These are phyloP conservation scores for Dispira parvispora DNA, from an alignment of 192 early-diverging fungal species.

Conservation along the genomic window DNA sequence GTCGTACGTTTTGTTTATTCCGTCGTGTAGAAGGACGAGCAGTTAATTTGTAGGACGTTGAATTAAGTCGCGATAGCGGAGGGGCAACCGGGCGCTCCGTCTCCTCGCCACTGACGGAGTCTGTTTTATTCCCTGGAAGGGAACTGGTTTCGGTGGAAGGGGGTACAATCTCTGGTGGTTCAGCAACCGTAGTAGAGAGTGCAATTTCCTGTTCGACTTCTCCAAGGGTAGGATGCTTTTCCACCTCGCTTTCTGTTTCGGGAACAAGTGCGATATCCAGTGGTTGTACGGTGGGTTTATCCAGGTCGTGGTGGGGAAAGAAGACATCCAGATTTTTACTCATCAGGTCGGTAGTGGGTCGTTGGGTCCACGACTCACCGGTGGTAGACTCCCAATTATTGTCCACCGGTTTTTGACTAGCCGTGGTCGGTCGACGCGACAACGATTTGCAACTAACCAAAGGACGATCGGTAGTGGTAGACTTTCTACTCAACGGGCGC, in stretches of 20 bases:
- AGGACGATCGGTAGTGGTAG: neutral
- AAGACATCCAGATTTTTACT: constrained; percentile 49
- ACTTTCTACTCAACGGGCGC: neutral
- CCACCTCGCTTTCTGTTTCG: too few species aligned
- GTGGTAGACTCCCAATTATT: constrained; percentile 1
- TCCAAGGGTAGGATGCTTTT: too few species aligned
- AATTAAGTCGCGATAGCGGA: too few species aligned
- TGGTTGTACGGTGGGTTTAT: constrained; percentile 45
- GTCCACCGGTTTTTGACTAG: neutral
- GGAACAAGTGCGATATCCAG: neutral
- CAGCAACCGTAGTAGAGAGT: too few species aligned
- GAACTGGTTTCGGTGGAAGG: too few species aligned
- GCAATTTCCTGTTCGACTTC: too few species aligned
- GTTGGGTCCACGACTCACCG: constrained; percentile 11
- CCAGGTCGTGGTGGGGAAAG: constrained; percentile 59
- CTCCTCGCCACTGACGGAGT: too few species aligned
- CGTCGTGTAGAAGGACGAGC: too few species aligned
- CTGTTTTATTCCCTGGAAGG: too few species aligned
- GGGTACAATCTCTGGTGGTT: too few species aligned
- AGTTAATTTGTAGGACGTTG: too few species aligned
- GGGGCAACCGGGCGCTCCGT: too few species aligned
- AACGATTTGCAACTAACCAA: neutral
- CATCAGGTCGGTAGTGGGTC: constrained; percentile 49
- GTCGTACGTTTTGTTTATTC: constrained; percentile 2
- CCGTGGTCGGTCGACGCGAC: neutral